phyloP scores from a whole-genome alignment of 345 rosid genomes.

The Eucalyptus pauciflora region DNA sequence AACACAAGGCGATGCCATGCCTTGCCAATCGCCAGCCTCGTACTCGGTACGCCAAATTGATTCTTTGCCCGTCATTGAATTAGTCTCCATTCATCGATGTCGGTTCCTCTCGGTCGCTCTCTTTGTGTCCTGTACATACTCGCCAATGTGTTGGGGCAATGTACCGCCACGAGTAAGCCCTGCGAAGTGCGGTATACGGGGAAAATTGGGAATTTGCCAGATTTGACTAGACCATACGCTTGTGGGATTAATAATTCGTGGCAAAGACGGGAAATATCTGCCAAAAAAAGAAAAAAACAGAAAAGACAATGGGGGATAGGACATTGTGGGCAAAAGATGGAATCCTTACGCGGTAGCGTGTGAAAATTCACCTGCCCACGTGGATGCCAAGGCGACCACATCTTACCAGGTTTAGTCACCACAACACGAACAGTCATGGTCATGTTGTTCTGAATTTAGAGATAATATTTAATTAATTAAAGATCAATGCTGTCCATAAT shows the following conservation, averaged over 20 bases:
- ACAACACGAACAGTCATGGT: not conserved
- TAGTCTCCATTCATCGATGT: not conserved
- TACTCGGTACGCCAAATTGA: not conserved
- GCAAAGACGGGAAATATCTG: not conserved
- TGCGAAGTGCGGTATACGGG: not conserved
- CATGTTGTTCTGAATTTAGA: not conserved
- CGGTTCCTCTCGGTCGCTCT: not conserved
- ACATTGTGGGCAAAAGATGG: not conserved
- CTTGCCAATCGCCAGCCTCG: not conserved
- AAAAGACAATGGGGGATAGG: not conserved
- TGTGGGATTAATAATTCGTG: not conserved
- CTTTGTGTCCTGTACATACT: not conserved
- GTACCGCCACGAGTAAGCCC: not conserved
- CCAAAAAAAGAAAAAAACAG: accelerated
- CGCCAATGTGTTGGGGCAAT: not conserved
- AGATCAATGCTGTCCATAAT: not conserved
- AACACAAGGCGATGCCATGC: not conserved
- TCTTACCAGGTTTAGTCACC: not conserved
- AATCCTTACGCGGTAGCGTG: not conserved
- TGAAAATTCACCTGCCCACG: not conserved
- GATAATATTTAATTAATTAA: not conserved
- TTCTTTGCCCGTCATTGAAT: not conserved
- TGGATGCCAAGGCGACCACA: not conserved
- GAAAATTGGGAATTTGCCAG: not conserved
- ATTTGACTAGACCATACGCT: not conserved